Evolutionary conservation across 164 flowering plant genomes (phyloP), one percentile per base, ranked within the genome.

Genomic region (Cinnamomum micranthum): DNA sequence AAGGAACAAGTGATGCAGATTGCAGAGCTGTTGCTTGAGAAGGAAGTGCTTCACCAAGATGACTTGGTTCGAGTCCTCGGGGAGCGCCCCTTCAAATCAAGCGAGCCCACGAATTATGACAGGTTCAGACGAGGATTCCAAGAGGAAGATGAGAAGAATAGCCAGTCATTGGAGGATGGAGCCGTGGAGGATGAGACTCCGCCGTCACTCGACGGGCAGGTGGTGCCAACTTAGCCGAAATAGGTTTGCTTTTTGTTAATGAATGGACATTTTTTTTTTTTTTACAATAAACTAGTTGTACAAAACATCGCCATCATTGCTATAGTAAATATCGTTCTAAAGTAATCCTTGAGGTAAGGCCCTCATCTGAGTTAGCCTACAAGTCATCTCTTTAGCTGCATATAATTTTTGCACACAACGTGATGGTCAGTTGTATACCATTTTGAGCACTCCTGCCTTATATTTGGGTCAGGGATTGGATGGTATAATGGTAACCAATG

Each of bases 41-140:
- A 91, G 81, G 98, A 95, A 82, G 97, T 93, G 28, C 90, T 95
- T 33, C 98, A 91, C 83, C 98, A 90, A 73, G 94, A 91, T 0
- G 98, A 93, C 82, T 80, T 95, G 85, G 2, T 86, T 33, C 76
- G 78, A 31, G 90, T 95, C 17, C 79, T 95, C 59, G 98, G 98
- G 2, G 97, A 89, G 69, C 87, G 98, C 0, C 97, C 98, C 3
- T 95, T 87, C 77, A 85, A 89, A 80, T 23, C 89, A 9, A 69
- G 60, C 28, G 98, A 95, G 77, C 78, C 77, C 60, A 81, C 97
- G 1, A 93, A 95, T 73, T 91, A 93, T 65, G 98, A 93, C 74
- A 85, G 82, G 76, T 94, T 87, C 73, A 89, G 84, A 77, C 76
- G 74, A 72, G 97, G 97, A 17, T 95, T 95, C 73, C 69, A 82